Conservation (phyloP, 1,284 basidiomycete species). For the Ganoderma multipileum region DNA sequence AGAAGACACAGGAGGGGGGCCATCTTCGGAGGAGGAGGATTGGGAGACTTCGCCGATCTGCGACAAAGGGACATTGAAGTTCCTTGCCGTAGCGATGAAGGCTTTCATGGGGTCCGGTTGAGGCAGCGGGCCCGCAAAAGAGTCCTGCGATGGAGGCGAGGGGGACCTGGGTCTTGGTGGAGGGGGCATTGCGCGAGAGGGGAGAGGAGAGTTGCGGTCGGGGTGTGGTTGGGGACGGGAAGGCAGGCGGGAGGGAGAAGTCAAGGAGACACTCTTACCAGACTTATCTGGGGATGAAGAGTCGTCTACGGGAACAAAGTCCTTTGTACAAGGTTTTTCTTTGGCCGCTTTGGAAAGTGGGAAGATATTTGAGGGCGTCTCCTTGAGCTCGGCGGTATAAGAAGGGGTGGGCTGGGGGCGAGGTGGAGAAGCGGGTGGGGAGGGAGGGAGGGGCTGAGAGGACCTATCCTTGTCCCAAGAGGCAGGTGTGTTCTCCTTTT, state of each 20-base stretch:
- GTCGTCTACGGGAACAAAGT: conserved; percentile 6
- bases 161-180: conserved; percentile 42
- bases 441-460: conserved; percentile 8
- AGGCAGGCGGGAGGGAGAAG: conserved; percentile 9
- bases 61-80: conserved; percentile 64
- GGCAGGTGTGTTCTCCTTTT: conserved; percentile 55
- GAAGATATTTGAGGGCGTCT: background rate
- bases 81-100: conserved; percentile 55
- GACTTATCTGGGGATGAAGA: conserved; percentile 6
- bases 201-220: background rate
- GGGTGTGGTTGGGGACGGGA: background rate
- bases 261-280: conserved; percentile 17
- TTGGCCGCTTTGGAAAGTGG: conserved; percentile 2
- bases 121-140: conserved; percentile 59
- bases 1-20: conserved; percentile 31
- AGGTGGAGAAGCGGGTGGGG: conserved; percentile 11
- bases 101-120: conserved; percentile 51
- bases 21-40: conserved; percentile 27
- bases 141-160: conserved; percentile 58
- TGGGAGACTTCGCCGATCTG: conserved; percentile 47
- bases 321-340: conserved; percentile 16
- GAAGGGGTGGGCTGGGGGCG: conserved; percentile 7
- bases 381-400: conserved; percentile 11
- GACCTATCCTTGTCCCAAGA: conserved; percentile 16
- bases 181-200: conserved; percentile 22